Evolutionary conservation across 208 protist genomes (phyloP).

Genomic region (Leishmania arabica): DNA sequence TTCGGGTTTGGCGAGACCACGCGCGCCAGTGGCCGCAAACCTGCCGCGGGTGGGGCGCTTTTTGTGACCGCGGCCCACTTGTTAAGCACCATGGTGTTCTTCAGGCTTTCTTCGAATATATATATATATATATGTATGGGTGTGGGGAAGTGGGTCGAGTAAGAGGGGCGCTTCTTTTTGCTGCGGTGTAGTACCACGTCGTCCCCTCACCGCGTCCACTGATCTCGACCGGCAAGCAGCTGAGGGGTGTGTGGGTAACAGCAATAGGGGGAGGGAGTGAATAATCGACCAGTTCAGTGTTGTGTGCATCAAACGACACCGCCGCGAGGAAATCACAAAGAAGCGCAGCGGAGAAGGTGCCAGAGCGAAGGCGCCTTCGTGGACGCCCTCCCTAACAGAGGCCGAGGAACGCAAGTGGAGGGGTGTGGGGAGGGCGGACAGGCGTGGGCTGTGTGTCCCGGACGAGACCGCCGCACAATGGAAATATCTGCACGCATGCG

Average conservation of each 20-base stretch:
- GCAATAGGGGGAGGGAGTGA: neutral
- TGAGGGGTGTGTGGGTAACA: neutral
- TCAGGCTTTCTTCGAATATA: no score
- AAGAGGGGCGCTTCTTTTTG: neutral
- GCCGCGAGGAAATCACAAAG: neutral
- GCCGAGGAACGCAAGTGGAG: neutral
- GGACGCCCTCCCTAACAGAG: neutral
- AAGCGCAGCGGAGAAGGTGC: neutral
- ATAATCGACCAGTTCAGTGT: neutral
- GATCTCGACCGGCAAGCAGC: neutral
- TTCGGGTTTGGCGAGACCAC: constrained; percentile 62
- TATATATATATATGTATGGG: accelerated
- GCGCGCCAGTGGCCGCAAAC: constrained; percentile 64
- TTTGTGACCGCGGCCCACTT: constrained; percentile 91
- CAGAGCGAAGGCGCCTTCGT: neutral
- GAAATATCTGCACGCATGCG: neutral
- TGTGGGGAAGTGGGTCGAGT: neutral
- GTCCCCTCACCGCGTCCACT: neutral
- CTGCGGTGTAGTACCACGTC: neutral
- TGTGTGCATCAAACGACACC: neutral
- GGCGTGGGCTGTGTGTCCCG: neutral
- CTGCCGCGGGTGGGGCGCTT: constrained; percentile 61
- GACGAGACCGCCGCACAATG: neutral
- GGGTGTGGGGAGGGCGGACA: neutral
- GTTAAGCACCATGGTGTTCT: constrained; percentile 69